phyloP scores from a whole-genome alignment of 257 asterid genomes.

The Penstemon davidsonii region DNA sequence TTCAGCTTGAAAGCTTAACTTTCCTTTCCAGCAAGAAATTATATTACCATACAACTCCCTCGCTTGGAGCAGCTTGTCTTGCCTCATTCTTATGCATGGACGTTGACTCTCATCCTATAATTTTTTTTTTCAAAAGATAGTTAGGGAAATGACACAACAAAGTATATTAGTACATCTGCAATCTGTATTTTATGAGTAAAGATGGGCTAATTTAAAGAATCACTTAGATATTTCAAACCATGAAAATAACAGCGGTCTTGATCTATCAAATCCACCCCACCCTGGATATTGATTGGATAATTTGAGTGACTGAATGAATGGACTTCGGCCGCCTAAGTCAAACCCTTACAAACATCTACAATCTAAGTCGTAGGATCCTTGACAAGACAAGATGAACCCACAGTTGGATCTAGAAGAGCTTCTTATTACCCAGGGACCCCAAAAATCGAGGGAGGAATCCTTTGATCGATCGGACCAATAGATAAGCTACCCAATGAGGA shows the following conservation, averaged over 20 bases:
- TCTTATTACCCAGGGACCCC: too few relatives aligned
- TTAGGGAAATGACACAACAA: constrained; percentile 14
- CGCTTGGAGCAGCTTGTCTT: constrained; percentile 55
- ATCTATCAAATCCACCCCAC: too few relatives aligned
- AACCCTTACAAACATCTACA: too few relatives aligned
- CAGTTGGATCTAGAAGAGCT: too few relatives aligned
- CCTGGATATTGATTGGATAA: too few relatives aligned
- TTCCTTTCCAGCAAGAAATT: constrained; percentile 47
- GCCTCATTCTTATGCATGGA: constrained; percentile 33
- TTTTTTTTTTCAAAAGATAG: not conserved
- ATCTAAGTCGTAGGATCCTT: too few relatives aligned
- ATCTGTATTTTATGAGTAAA: not conserved
- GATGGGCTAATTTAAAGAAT: not conserved
- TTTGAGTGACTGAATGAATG: too few relatives aligned
- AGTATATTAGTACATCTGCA: constrained; percentile 7
- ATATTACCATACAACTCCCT: constrained; percentile 74
- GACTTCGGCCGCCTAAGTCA: too few relatives aligned
- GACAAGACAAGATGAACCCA: too few relatives aligned
- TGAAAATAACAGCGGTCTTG: not conserved
- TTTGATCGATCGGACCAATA: too few relatives aligned
- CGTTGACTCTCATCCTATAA: constrained; percentile 39
- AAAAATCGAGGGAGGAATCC: too few relatives aligned
- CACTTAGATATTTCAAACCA: constrained; percentile 6
- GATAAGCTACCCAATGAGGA: too few relatives aligned
- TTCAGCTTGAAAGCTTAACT: constrained; percentile 60